Conservation (phyloP, 2,329 filamentous ascomycete genomes). For the Cercospora berteroae region DNA sequence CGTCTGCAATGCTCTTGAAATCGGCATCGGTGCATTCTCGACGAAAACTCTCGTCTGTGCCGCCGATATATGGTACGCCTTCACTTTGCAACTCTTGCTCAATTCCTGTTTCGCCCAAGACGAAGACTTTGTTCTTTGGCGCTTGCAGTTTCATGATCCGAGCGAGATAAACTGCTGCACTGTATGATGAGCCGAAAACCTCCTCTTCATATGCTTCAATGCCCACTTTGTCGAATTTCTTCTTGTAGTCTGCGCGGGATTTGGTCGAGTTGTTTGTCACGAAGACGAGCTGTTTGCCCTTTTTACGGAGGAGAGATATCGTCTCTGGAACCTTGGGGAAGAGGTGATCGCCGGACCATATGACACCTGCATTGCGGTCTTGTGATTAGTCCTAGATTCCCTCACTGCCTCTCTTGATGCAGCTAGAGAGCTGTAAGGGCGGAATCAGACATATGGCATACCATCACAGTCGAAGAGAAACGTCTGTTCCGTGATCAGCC, state of each 20-base stretch:
- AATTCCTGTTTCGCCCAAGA: conserved; percentile 86
- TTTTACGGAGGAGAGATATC: conserved; percentile 74
- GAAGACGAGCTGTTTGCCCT: conserved; percentile 89
- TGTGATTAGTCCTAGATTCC: conserved; percentile 28
- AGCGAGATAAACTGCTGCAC: conserved; percentile 90
- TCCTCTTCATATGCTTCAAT: conserved; percentile 83
- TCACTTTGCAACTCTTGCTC: conserved; percentile 84
- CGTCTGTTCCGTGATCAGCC: conserved; percentile 53
- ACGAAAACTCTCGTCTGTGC: conserved; percentile 74
- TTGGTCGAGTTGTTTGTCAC: conserved; percentile 99
- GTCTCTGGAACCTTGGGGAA: conserved; percentile 85
- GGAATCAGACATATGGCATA: conserved; percentile 43
- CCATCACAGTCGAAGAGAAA: conserved; percentile 98
- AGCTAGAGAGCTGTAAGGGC: neutral
- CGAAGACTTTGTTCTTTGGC: conserved; percentile 88
- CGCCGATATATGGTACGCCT: conserved; percentile 75
- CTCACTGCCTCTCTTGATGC: neutral
- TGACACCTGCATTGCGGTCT: conserved; percentile 65
- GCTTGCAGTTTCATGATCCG: conserved; percentile 78
- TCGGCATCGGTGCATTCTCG: conserved; percentile 79
- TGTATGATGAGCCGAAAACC: conserved; percentile 95
- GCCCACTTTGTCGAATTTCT: conserved; percentile 79
- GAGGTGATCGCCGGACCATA: conserved; percentile 93
- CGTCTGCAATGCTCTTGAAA: conserved; percentile 70
- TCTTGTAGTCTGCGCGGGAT: conserved; percentile 85